Percentiles rank a stretch among this genome's conserved stretches.
These are phyloP conservation scores for Trichoderma hamatum DNA, from an alignment of 2,329 filamentous ascomycete genomes.

Conservation along the genomic window DNA sequence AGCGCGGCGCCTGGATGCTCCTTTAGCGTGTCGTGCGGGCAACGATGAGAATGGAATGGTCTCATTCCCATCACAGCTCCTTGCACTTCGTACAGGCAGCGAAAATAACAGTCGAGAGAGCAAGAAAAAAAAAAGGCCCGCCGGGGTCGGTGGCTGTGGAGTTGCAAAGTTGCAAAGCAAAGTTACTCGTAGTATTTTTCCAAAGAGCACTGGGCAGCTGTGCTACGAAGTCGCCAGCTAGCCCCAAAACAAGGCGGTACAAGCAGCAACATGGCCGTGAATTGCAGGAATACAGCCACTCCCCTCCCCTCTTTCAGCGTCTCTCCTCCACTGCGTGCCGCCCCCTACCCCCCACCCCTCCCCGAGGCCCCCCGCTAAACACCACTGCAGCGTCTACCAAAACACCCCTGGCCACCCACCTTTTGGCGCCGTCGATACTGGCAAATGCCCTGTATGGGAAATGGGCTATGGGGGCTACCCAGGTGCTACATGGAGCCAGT, in stretches of 20 bases:
- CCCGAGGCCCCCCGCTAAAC: background rate
- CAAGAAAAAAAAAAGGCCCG: background rate
- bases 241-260: conserved; percentile 20
- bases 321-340: background rate
- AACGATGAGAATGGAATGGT: conserved; percentile 11
- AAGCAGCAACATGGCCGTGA: conserved; percentile 17
- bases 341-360: conserved; percentile 1
- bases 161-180: background rate
- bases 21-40: conserved; percentile 20
- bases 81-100: background rate
- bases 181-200: conserved; percentile 17
- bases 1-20: background rate
- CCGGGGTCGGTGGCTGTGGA: conserved; percentile 9
- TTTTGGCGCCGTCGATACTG: conserved; percentile 20
- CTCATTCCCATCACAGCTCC: background rate
- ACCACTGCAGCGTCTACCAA: background rate
- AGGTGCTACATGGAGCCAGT: background rate
- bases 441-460: conserved; percentile 9
- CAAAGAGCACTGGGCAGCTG: background rate
- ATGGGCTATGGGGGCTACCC: background rate
- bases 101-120: background rate
- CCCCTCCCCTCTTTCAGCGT: background rate
- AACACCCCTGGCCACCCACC: background rate
- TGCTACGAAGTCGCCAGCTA: conserved; percentile 12
- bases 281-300: background rate